These are phyloP conservation scores for Coemansia sp. DNA, from an alignment of 192 early-diverging fungal genomes.

Conservation along the genomic window DNA sequence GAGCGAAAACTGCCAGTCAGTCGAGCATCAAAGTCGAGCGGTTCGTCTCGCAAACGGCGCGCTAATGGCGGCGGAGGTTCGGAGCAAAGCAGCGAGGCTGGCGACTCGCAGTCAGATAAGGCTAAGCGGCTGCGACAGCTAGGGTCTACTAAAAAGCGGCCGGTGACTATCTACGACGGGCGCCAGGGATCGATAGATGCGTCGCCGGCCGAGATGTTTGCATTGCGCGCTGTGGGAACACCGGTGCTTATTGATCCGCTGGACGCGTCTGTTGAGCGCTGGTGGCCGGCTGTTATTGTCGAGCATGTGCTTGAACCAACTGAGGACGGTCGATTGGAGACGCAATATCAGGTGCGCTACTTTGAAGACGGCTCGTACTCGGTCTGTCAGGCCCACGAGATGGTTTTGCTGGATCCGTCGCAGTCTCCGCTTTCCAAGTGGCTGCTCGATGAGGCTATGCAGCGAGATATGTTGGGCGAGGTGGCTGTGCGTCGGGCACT, in stretches of 20 bases:
- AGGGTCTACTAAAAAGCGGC: background rate
- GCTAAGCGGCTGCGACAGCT: background rate
- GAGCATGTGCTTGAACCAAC: slow-evolving; percentile 1
- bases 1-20: slow-evolving; percentile 21
- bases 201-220: slow-evolving; percentile 32
- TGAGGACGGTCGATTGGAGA: background rate
- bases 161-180: slow-evolving; percentile 38
- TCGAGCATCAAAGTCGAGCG: background rate
- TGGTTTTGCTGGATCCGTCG: slow-evolving; percentile 23
- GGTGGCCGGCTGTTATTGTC: slow-evolving; percentile 51
- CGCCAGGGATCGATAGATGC: slow-evolving; percentile 14
- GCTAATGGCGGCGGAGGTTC: background rate
- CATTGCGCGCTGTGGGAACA: slow-evolving; percentile 17
- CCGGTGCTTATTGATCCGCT: slow-evolving; percentile 50
- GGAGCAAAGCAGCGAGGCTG: background rate
- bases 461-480: slow-evolving; percentile 5
- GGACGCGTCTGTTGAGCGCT: slow-evolving; percentile 9
- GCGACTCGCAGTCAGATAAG: background rate
- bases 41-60: background rate
- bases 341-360: slow-evolving; percentile 32
- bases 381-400: slow-evolving; percentile 28
- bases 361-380: slow-evolving; percentile 50
- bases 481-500: slow-evolving; percentile 38
- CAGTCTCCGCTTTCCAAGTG: slow-evolving; percentile 3
- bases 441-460: background rate